A percentile compares a stretch with the other conserved stretches of the same genome.
Conservation (phyloP, 805 yeast species). For the Grigorovia jiainica region DNA sequence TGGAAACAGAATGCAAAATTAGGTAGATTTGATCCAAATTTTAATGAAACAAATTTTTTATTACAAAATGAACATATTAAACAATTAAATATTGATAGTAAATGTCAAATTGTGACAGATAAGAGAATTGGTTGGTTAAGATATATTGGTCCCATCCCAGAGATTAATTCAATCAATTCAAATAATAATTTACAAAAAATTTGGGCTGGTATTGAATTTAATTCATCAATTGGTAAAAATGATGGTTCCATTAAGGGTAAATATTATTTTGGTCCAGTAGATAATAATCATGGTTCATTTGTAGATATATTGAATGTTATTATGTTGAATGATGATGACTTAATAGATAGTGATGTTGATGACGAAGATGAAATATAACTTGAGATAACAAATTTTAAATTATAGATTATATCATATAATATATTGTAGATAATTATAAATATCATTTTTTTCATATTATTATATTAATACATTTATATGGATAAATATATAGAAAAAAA, state of each 20-base stretch:
- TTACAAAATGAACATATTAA: conserved; percentile 27
- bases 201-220: conserved; percentile 85
- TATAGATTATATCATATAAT: no score
- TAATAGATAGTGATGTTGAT: conserved; percentile 34
- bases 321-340: conserved; percentile 45
- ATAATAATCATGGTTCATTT: conserved; percentile 61
- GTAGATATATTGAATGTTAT: conserved; percentile 60
- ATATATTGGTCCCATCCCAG: conserved; percentile 60
- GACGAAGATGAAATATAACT: conserved; percentile 42
- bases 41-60: conserved; percentile 19
- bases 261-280: conserved; percentile 47
- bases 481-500: no score
- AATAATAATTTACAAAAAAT: conserved; percentile 19
- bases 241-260: conserved; percentile 63
- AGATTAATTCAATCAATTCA: conserved; percentile 28
- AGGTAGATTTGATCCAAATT: conserved; percentile 63
- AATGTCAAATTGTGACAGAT: conserved; percentile 33
- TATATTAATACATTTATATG: no score
- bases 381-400: no score
- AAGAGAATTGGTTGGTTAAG: conserved; percentile 59
- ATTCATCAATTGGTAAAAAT: conserved; percentile 80
- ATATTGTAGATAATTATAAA: no score
- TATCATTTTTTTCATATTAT: no score
- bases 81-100: conserved; percentile 36
- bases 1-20: conserved; percentile 67